Evolutionary conservation across 495 filamentous ascomycete species (phyloP), one percentile per base, ranked within the genome.

Genomic region (Articulospora tetracladia): DNA sequence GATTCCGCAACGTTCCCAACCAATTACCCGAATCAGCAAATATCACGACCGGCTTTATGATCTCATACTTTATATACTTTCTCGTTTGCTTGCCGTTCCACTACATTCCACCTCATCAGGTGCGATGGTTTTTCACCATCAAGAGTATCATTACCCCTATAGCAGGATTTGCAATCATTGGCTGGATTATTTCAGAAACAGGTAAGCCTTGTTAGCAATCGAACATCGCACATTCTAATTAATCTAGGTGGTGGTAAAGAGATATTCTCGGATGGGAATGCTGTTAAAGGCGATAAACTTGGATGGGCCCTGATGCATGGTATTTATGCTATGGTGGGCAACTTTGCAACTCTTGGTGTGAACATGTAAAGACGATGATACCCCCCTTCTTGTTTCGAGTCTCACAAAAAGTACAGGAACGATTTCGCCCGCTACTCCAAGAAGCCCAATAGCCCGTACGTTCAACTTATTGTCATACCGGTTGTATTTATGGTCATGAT

Each of bases 11-110:
- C 17, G 69, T 86, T n/a, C 73, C 74, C 11, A 86, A 86, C 65
- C 66, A 61, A 46, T 77, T 87, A 25, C 77, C 84, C 1, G 76
- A 66, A 22, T 71, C 69, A 12, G 76, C 85, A 60, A 85, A 83
- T 34, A 87, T 88, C 66, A 84, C 80, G 20, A 86, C 81, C 1
- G 79, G 80, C 56, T 79, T 79, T 10, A 84, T 90, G 79, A 69
- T 86, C 48, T 79, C 74, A 2, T 58, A 83, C 60, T 73, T 88
- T 52, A 64, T 90, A 13, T 90, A 79, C 66, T 82, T 75, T 75
- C 66, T 79, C 20, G 65, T 77, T 48, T 78, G 83, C 75, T 73
- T 73, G 48, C 83, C 70, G 4, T 74, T 75, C 61, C 77, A 73
- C 65, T 80, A 76, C 27, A 83, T 84, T 53, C 81, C 77, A 55